Conservation (phyloP, 108 stramenopile species). For the Conticribra guillardii region DNA sequence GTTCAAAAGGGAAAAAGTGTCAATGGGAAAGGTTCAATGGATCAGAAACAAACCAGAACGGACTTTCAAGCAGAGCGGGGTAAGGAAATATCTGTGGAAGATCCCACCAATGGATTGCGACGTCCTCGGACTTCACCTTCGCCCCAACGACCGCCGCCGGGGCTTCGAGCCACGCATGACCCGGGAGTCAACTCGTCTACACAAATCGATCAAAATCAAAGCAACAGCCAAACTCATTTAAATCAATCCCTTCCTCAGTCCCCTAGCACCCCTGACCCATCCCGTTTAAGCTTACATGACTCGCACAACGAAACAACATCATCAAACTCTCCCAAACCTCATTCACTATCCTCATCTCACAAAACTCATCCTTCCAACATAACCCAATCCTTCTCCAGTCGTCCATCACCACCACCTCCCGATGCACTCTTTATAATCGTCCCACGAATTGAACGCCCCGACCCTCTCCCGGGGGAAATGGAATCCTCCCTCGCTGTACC, state of each 20-base stretch:
- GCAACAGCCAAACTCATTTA: background rate
- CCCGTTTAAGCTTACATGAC: slow-evolving; percentile 18
- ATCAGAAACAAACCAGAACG: background rate
- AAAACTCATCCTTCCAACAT: slow-evolving; percentile 4
- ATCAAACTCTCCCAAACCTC: slow-evolving; percentile 21
- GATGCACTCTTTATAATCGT: slow-evolving; percentile 49
- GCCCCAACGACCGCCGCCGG: slow-evolving; percentile 10
- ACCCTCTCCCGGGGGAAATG: slow-evolving; percentile 36
- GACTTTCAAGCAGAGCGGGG: background rate
- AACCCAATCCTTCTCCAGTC: too few relatives aligned
- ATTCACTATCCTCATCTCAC: slow-evolving; percentile 6
- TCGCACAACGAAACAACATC: slow-evolving; percentile 14
- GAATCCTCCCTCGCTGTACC: slow-evolving; percentile 41
- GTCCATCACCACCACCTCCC: slow-evolving; percentile 25
- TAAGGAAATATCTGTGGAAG: background rate
- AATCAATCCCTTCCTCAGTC: background rate
- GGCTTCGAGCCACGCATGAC: background rate
- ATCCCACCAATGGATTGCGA: slow-evolving; percentile 3
- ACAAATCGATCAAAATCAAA: background rate
- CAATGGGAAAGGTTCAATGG: background rate
- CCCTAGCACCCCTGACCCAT: slow-evolving; percentile 7
- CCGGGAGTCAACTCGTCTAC: background rate
- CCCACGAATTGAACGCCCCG: slow-evolving; percentile 38
- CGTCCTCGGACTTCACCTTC: slow-evolving; percentile 10
- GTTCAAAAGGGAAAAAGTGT: slow-evolving; percentile 2